Conservation (phyloP, 306 rosid species). For the Gillenia trifoliata region DNA sequence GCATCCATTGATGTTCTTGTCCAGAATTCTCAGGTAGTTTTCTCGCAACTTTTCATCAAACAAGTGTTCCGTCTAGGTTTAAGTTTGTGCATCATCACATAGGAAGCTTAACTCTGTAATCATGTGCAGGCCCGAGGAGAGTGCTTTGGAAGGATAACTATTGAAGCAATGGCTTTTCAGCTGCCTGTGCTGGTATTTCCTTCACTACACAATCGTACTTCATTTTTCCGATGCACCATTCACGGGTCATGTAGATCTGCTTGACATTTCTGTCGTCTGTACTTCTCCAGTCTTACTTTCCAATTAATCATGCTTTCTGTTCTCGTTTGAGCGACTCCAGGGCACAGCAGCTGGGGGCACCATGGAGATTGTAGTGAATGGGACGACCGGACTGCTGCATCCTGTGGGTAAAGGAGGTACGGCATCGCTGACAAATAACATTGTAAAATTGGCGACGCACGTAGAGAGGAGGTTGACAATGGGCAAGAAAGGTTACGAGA, state of each 20-base stretch:
- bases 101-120: constrained; percentile 1
- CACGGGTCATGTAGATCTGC: not conserved
- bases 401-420: constrained; percentile 73
- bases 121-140: constrained; percentile 63
- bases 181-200: constrained; percentile 73
- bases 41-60: constrained; percentile 11
- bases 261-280: not conserved
- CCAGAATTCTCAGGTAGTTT: constrained; percentile 91
- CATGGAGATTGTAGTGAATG: constrained; percentile 82
- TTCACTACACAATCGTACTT: not conserved
- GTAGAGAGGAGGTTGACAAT: constrained; percentile 85
- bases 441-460: constrained; percentile 73
- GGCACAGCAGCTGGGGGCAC: constrained; percentile 97
- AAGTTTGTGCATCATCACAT: not conserved
- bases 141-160: constrained; percentile 84
- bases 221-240: not conserved
- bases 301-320: not conserved
- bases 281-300: not conserved
- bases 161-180: constrained; percentile 86
- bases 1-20: constrained; percentile 93
- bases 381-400: constrained; percentile 76
- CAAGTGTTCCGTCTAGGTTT: not conserved
- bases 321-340: constrained; percentile 23
- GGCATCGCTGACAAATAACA: constrained; percentile 61
- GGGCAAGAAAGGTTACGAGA: constrained; percentile 75